Base-by-base conservation (phyloP, 306 rosid genomes). In the Gillenia trifoliata region DNA sequence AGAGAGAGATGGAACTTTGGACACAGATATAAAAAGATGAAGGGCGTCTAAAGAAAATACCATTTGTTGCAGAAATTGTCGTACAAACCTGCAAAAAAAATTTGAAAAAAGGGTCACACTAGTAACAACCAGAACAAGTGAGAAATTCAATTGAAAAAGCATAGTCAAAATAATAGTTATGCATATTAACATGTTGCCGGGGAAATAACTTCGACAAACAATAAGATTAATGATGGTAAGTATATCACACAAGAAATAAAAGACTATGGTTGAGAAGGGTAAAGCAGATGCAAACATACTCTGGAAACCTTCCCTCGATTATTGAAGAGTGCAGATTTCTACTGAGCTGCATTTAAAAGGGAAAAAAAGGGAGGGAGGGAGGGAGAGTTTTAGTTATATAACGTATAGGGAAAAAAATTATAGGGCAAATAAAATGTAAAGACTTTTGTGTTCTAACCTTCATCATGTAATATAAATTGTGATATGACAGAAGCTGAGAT, bases 401-500 rank as follows among this genome's bases (percentile, higher is more conserved):
- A 26, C 19, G 6, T 7, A 34, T 12, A 50, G 34, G 73, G 17
- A 45, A 55, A 77, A 54, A 13, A 75, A 34, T 15, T 4, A 59
- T 22, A 45, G 68, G 30, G 38, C 68, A 62, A 49, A 16, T 63
- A 25, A n/a, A 55, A 2, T 30, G 66, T 2, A 49, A 63, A 7
- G 57, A 66, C 23, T 13, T 30, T 63, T 68, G 63, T 30, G 70
- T 62, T 25, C 59, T 38, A 72, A 94, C 97, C 99, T 85, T 95
- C 92, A 92, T 75, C 94, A 94, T 94, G 86, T 90, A 90, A 80
- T 86, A 84, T 71, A 94, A 79, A 86, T 94, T 94, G 81, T 94
- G 99, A 81, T 87, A 94, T 36, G 99, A 91, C 56, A 94, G 84
- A 79, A 94, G 99, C 84, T 94, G 97, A 85, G 99, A 94, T 49